phyloP scores from a whole-genome alignment of 345 rosid species.

The Schrenkiella parvula region DNA sequence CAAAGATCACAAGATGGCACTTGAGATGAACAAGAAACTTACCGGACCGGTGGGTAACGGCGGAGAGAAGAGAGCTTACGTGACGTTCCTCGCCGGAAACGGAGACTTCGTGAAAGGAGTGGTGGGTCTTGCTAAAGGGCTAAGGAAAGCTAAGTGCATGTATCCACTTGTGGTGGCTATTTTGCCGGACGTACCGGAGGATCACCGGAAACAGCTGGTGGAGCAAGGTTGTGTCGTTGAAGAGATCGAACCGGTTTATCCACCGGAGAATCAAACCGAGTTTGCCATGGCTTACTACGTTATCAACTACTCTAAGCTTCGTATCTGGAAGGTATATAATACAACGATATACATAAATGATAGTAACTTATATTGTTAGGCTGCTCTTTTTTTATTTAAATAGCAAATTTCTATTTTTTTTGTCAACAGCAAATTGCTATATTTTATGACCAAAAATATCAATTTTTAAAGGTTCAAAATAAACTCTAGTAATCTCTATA shows the following conservation, averaged over 20 bases:
- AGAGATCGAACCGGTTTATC: conserved; percentile 61
- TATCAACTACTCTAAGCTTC: conserved; percentile 77
- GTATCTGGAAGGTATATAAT: conserved; percentile 69
- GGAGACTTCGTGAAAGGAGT: conserved; percentile 69
- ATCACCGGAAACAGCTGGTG: conserved; percentile 48
- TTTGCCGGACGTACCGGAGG: conserved; percentile 63
- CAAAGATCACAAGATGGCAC: conserved; percentile 25
- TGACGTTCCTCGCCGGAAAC: conserved; percentile 65
- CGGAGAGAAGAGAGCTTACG: conserved; percentile 38
- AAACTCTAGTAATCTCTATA: background rate
- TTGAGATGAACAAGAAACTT: conserved; percentile 19
- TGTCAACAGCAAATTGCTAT: no score
- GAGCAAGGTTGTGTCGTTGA: conserved; percentile 57
- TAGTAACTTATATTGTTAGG: background rate
- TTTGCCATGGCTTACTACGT: conserved; percentile 79
- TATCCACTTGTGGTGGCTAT: conserved; percentile 64
- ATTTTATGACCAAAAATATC: background rate
- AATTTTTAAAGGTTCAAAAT: background rate
- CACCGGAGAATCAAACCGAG: conserved; percentile 66
- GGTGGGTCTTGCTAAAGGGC: conserved; percentile 69
- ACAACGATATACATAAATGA: background rate
- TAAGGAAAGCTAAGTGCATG: conserved; percentile 49
- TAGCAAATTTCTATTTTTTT: background rate
- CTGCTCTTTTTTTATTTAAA: background rate
- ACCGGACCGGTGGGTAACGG: conserved; percentile 5